Evolutionary conservation across 768 basidiomycete species (phyloP).

Genomic region (Tremella mesenterica): DNA sequence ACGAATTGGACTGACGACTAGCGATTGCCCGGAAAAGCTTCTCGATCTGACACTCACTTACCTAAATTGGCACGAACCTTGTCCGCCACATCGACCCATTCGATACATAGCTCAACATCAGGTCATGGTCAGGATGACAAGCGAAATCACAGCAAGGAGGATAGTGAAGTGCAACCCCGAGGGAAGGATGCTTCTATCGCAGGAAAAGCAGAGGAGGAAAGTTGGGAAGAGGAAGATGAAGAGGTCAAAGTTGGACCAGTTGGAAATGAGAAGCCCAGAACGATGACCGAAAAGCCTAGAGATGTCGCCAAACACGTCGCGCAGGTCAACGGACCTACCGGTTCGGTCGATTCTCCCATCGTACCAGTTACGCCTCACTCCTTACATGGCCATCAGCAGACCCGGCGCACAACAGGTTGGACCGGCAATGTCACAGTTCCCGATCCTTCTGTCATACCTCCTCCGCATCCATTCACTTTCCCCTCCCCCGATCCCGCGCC

Average conservation of each 20-base stretch:
- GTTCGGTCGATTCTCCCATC: neutral
- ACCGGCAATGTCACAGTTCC: constrained; percentile 22
- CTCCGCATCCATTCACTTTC: constrained; percentile 13
- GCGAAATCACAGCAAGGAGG: constrained; percentile 10
- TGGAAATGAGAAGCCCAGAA: constrained; percentile 5
- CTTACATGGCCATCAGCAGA: constrained; percentile 4
- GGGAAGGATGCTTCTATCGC: constrained; percentile 13
- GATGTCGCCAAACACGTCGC: neutral
- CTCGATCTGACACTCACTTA: constrained; percentile 31
- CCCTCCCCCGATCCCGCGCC: neutral
- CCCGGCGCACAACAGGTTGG: constrained; percentile 24
- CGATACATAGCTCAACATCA: too few relatives aligned
- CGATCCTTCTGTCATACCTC: constrained; percentile 20
- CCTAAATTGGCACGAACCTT: constrained; percentile 25
- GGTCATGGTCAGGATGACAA: too few relatives aligned
- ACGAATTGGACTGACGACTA: constrained; percentile 7
- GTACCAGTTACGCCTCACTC: neutral
- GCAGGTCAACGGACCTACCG: neutral
- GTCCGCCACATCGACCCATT: constrained; percentile 20
- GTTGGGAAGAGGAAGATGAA: constrained; percentile 28
- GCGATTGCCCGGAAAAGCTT: constrained; percentile 26
- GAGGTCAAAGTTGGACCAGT: constrained; percentile 7
- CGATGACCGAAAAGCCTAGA: constrained; percentile 1
- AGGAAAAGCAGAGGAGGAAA: constrained; percentile 25
- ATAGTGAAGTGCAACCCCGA: constrained; percentile 8